Conservation (phyloP, 2,329 filamentous ascomycete genomes). For the Dothideomycetidae sp. region DNA sequence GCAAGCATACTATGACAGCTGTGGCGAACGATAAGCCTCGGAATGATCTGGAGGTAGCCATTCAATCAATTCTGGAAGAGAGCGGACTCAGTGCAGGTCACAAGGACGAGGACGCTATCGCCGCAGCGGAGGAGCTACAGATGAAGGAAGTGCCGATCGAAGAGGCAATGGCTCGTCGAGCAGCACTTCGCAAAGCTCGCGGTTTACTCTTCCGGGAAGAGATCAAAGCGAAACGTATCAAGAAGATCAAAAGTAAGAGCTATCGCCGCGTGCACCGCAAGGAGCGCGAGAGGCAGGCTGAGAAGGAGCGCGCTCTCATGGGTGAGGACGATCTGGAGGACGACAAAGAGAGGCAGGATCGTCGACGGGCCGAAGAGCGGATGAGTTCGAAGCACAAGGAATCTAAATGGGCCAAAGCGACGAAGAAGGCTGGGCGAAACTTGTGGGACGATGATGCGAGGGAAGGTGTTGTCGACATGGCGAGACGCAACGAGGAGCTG, state of each 20-base stretch:
- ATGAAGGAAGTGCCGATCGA: constrained; percentile 58
- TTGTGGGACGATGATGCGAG: constrained; percentile 84
- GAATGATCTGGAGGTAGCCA: constrained; percentile 72
- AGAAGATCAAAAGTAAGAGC: constrained; percentile 97
- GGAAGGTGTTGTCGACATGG: constrained; percentile 64
- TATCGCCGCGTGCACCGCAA: constrained; percentile 87
- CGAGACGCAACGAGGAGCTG: constrained; percentile 67
- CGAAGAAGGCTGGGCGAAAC: constrained; percentile 63
- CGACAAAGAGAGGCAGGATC: constrained; percentile 52
- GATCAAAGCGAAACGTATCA: constrained; percentile 77
- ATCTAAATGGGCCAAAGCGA: constrained; percentile 81
- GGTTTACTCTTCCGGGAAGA: constrained; percentile 83
- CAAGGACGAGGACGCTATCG: constrained; percentile 46
- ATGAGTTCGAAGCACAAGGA: constrained; percentile 77
- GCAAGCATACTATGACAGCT: constrained; percentile 50
- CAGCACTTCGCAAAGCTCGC: constrained; percentile 62
- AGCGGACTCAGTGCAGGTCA: constrained; percentile 55
- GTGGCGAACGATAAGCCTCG: constrained; percentile 45
- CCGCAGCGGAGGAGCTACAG: constrained; percentile 54
- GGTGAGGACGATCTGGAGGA: constrained; percentile 47
- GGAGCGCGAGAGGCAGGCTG: constrained; percentile 46
- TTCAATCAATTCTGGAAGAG: constrained; percentile 78
- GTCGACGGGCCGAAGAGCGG: constrained; percentile 65
- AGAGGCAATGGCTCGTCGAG: constrained; percentile 57
- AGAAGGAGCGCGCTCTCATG: constrained; percentile 41